Evolutionary conservation across 768 basidiomycete genomes (phyloP).

Genomic region (Gymnopilus dilepis): DNA sequence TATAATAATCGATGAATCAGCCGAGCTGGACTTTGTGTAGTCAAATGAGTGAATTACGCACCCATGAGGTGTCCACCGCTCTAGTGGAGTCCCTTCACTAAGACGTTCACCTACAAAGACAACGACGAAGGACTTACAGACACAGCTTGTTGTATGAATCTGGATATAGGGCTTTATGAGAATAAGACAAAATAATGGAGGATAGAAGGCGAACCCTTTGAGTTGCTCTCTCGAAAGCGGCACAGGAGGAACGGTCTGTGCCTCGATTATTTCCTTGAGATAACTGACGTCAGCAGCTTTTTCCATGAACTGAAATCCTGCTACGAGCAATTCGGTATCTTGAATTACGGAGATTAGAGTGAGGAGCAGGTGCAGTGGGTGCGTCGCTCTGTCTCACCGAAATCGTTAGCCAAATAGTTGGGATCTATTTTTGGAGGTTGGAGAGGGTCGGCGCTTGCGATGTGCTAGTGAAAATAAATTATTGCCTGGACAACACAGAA

Average conservation of each 20-base stretch:
- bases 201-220: background rate
- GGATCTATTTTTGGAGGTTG: background rate
- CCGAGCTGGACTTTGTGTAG: too few relatives aligned
- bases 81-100: background rate
- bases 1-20: background rate
- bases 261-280: background rate
- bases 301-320: background rate
- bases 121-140: background rate
- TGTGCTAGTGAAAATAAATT: background rate
- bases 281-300: background rate
- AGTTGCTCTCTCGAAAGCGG: background rate
- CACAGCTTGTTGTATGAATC: background rate
- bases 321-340: background rate
- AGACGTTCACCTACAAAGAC: background rate
- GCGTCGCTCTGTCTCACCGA: background rate
- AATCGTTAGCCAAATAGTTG: background rate
- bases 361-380: background rate
- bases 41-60: background rate
- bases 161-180: background rate
- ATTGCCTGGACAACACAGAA: background rate
- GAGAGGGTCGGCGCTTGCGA: background rate
- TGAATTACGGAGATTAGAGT: too few relatives aligned
- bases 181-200: background rate
- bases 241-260: background rate
- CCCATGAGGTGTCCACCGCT: conserved; percentile 4